Conservation (phyloP, 1,284 basidiomycete genomes). For the Moesziomyces sp. region DNA sequence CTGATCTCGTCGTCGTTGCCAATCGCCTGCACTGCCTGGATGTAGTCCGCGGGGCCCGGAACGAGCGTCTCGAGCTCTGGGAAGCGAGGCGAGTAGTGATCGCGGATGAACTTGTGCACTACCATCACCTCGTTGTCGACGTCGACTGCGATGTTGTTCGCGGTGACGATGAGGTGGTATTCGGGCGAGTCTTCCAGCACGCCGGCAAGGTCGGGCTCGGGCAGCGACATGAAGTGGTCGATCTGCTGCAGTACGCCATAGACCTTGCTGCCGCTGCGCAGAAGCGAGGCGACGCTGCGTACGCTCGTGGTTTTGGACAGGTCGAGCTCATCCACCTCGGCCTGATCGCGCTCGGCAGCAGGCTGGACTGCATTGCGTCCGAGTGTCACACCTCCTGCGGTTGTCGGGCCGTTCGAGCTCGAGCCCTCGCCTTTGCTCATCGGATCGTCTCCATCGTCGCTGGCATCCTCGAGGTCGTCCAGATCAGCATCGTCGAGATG, state of each 20-base stretch:
- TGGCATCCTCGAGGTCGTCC: slow-evolving; percentile 48
- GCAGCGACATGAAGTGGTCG: slow-evolving; percentile 81
- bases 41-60: slow-evolving; percentile 89
- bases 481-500: slow-evolving; percentile 58
- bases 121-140: slow-evolving; percentile 97
- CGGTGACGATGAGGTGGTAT: slow-evolving; percentile 93
- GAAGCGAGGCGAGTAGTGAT: slow-evolving; percentile 95
- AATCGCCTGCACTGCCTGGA: slow-evolving; percentile 86
- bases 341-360: slow-evolving; percentile 89
- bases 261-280: slow-evolving; percentile 81
- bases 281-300: slow-evolving; percentile 85
- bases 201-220: slow-evolving; percentile 77
- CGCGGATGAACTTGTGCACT: slow-evolving; percentile 99
- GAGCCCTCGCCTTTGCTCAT: slow-evolving; percentile 11
- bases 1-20: slow-evolving; percentile 82
- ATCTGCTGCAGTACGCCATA: slow-evolving; percentile 82
- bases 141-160: slow-evolving; percentile 97
- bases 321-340: slow-evolving; percentile 92
- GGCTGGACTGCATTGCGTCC: slow-evolving; percentile 89
- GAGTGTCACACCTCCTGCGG: slow-evolving; percentile 65
- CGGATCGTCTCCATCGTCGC: slow-evolving; percentile 37
- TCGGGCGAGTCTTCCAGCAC: slow-evolving; percentile 93
- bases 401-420: slow-evolving; percentile 16
- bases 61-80: slow-evolving; percentile 97
- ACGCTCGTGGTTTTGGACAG: slow-evolving; percentile 86